Conservation (phyloP, 2,329 filamentous ascomycete species). For the Diaporthe helianthi region DNA sequence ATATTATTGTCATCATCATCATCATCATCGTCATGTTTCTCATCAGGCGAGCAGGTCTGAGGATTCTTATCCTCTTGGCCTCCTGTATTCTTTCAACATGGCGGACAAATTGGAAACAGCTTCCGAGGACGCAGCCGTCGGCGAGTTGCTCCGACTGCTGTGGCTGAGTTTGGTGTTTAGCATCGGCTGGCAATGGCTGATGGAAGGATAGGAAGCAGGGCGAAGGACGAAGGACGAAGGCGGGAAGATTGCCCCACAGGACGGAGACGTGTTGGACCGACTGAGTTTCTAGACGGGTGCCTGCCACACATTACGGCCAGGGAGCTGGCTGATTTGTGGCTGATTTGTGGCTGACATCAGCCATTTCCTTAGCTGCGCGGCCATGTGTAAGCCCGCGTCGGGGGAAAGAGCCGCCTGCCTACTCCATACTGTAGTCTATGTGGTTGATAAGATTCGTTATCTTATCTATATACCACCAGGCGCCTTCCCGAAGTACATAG, state of each 20-base stretch:
- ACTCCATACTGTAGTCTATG: no score
- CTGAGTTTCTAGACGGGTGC: neutral
- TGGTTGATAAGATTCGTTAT: no score
- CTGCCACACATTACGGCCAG: no score
- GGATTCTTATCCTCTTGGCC: conserved; percentile 4
- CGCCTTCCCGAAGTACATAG: no score
- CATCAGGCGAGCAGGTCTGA: neutral
- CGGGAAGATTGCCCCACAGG: neutral
- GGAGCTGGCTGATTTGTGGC: neutral
- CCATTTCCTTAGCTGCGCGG: neutral
- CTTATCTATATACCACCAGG: no score
- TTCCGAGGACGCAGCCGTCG: neutral
- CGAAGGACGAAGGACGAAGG: neutral
- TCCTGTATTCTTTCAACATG: neutral
- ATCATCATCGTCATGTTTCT: neutral
- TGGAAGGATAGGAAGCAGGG: neutral
- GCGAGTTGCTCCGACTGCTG: neutral
- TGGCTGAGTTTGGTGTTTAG: neutral
- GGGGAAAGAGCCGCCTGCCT: conserved; percentile 3
- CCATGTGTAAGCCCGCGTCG: neutral
- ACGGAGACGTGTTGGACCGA: conserved; percentile 11
- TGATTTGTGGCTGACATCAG: conserved; percentile 12
- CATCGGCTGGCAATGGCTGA: neutral
- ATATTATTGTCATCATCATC: neutral
- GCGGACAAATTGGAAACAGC: neutral